These are phyloP conservation scores for Sphaerobolus stellatus DNA, from an alignment of 1,284 basidiomycete genomes.

Conservation along the genomic window DNA sequence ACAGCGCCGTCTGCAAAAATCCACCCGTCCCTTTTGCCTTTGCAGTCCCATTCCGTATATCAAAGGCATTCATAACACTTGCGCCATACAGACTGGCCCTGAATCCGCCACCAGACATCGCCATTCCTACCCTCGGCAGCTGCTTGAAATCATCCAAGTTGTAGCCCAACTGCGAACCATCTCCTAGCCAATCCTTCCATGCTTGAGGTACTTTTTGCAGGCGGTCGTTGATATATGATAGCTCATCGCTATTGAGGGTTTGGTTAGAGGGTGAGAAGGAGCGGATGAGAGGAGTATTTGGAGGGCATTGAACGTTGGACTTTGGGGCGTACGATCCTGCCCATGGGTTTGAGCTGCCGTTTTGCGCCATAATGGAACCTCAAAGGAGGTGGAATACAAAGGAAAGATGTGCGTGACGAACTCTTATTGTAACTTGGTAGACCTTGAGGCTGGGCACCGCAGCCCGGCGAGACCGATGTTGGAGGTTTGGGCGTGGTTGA, in stretches of 20 bases:
- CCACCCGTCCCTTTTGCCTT: constrained; percentile 61
- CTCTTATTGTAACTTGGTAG: too few species aligned
- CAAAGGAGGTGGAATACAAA: too few species aligned
- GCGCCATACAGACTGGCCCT: constrained; percentile 62
- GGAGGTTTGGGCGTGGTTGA: too few species aligned
- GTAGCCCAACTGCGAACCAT: constrained; percentile 54
- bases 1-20: constrained; percentile 61
- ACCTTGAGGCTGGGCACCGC: too few species aligned
- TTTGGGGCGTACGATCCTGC: neutral
- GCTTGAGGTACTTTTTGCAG: constrained; percentile 27
- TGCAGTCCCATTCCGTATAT: constrained; percentile 55
- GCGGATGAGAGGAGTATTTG: neutral
- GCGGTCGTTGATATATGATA: neutral
- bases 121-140: constrained; percentile 56
- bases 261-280: neutral
- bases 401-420: too few species aligned
- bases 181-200: constrained; percentile 60
- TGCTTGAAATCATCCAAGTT: constrained; percentile 37
- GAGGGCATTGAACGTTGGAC: neutral
- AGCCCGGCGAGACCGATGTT: too few species aligned
- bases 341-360: too few species aligned
- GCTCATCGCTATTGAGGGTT: neutral
- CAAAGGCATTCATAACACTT: constrained; percentile 55
- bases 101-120: constrained; percentile 59
- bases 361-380: too few species aligned